These are phyloP conservation scores for Dothiorella sarmentorum DNA, from an alignment of 2,329 filamentous ascomycete genomes.

Conservation along the genomic window DNA sequence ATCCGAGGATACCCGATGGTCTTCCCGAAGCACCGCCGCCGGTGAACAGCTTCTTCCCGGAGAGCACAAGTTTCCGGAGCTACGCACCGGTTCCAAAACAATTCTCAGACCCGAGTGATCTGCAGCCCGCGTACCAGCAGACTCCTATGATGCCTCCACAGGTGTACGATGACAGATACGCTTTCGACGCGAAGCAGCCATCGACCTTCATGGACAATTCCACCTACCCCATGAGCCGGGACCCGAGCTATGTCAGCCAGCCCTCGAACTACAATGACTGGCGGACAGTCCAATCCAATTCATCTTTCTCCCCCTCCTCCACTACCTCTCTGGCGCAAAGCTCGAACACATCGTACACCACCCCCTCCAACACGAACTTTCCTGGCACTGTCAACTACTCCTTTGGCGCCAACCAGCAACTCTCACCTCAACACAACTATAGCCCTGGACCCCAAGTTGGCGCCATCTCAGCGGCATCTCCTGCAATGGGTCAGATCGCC, in stretches of 20 bases:
- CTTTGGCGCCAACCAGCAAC: slow-evolving; percentile 7
- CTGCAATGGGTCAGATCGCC: slow-evolving; percentile 9
- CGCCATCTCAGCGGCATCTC: slow-evolving; percentile 10
- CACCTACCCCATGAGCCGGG: slow-evolving; percentile 14
- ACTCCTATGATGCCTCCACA: slow-evolving; percentile 13
- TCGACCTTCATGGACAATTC: slow-evolving; percentile 1
- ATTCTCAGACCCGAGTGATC: background rate
- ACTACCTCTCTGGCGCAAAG: slow-evolving; percentile 13
- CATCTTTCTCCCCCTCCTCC: slow-evolving; percentile 9
- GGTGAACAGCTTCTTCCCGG: slow-evolving; percentile 1
- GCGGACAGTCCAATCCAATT: slow-evolving; percentile 11
- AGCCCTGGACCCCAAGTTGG: slow-evolving; percentile 10
- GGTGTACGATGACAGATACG: slow-evolving; percentile 10
- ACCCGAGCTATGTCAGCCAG: slow-evolving; percentile 15
- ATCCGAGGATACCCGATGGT: background rate
- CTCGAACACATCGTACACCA: slow-evolving; percentile 8
- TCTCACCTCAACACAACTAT: slow-evolving; percentile 10
- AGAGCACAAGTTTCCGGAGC: background rate
- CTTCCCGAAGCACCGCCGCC: background rate
- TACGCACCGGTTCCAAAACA: background rate
- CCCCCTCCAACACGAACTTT: slow-evolving; percentile 11
- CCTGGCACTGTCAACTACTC: slow-evolving; percentile 15
- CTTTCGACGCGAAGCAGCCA: slow-evolving; percentile 11
- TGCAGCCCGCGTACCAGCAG: slow-evolving; percentile 12
- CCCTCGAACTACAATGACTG: slow-evolving; percentile 13